Conservation (phyloP, 1,284 basidiomycete species). For the Ustilago crameri region DNA sequence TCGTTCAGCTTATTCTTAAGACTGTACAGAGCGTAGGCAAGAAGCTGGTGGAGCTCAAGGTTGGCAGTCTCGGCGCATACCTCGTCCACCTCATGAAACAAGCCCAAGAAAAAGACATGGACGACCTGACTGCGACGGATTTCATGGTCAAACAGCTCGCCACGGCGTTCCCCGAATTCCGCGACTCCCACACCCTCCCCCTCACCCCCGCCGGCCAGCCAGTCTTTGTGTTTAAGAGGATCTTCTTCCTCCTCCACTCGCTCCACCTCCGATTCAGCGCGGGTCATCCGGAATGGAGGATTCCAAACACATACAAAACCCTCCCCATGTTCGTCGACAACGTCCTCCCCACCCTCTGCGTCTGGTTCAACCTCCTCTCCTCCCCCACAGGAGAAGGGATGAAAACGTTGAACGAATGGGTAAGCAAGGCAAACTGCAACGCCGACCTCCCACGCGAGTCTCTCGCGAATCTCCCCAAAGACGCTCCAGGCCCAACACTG, state of each 20-base stretch:
- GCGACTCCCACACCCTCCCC: constrained; percentile 44
- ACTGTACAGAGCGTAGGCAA: constrained; percentile 80
- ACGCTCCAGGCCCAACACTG: constrained; percentile 34
- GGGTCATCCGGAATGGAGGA: constrained; percentile 58
- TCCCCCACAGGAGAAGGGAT: constrained; percentile 11
- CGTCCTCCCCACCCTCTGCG: constrained; percentile 82
- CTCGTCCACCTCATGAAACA: constrained; percentile 76
- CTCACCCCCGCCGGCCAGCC: constrained; percentile 2
- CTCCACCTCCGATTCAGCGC: constrained; percentile 72
- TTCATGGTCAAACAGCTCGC: constrained; percentile 8
- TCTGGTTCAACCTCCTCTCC: constrained; percentile 80
- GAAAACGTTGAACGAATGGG: constrained; percentile 24
- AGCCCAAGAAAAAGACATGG: constrained; percentile 69
- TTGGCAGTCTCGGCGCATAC: constrained; percentile 79
- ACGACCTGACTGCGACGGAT: constrained; percentile 41
- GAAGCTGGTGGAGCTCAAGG: constrained; percentile 74
- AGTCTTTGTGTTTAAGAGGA: constrained; percentile 88
- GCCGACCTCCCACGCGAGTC: constrained; percentile 3
- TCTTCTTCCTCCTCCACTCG: constrained; percentile 81
- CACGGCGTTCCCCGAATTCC: constrained; percentile 53
- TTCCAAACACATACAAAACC: constrained; percentile 65
- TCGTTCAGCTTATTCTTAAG: constrained; percentile 76
- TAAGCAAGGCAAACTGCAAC: constrained; percentile 3
- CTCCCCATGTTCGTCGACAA: constrained; percentile 85
- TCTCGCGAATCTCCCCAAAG: neutral